These are phyloP conservation scores for Rhodotorula sp. DNA, from an alignment of 1,284 basidiomycete species.

Conservation along the genomic window DNA sequence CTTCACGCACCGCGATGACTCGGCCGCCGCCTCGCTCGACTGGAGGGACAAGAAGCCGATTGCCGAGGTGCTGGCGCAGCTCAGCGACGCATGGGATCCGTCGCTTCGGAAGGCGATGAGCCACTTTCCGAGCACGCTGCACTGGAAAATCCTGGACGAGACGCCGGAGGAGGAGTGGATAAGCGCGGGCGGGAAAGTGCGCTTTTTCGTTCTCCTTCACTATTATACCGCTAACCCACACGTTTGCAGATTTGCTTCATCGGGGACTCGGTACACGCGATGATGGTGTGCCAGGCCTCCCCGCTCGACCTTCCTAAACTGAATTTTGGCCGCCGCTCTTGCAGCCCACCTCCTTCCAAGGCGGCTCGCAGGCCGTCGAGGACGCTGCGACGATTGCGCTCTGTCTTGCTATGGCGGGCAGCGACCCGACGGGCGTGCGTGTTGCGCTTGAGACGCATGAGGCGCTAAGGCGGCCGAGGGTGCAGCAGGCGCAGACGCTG, in stretches of 20 bases:
- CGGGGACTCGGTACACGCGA: conserved; percentile 31
- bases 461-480: conserved; percentile 13
- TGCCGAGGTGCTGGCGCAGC: background rate
- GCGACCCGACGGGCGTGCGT: background rate
- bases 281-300: conserved; percentile 10
- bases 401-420: conserved; percentile 25
- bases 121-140: conserved; percentile 23
- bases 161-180: conserved; percentile 22
- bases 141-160: conserved; percentile 28
- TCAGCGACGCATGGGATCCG: conserved; percentile 29
- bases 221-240: background rate
- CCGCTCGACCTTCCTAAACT: background rate
- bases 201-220: background rate
- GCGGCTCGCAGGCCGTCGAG: conserved; percentile 27
- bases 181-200: conserved; percentile 19
- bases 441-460: conserved; percentile 18
- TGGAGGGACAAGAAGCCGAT: conserved; percentile 18
- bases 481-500: conserved; percentile 6
- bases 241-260: conserved; percentile 36
- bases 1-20: conserved; percentile 23
- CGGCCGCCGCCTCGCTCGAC: conserved; percentile 7
- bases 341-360: conserved; percentile 31
- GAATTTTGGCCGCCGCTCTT: too few relatives aligned
- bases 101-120: background rate
- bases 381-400: conserved; percentile 25